Percentiles rank a stretch among this genome's conserved stretches.
Evolutionary conservation across 1,139 yeast species (phyloP).

Genomic region (Hyphopichia pseudoburtonii): DNA sequence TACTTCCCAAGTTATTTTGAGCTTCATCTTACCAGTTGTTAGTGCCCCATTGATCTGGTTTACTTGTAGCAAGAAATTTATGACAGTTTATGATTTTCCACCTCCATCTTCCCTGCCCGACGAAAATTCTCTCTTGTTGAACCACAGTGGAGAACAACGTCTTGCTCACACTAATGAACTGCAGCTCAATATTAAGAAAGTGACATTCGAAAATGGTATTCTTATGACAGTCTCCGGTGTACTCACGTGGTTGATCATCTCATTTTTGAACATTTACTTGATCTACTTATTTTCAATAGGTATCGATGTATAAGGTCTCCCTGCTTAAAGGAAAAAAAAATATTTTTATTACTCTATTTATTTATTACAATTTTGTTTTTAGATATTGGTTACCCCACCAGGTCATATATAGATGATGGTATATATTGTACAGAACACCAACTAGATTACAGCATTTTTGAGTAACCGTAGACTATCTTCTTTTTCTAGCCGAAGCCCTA

Average conservation of each 20-base stretch:
- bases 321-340: background rate
- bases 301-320: conserved; percentile 60
- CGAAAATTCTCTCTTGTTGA: conserved; percentile 19
- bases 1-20: conserved; percentile 71
- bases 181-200: conserved; percentile 12
- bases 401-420: too few relatives aligned
- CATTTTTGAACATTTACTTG: conserved; percentile 72
- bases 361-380: too few relatives aligned
- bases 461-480: conserved; percentile 11
- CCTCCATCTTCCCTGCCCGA: conserved; percentile 8
- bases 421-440: too few relatives aligned
- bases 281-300: conserved; percentile 68
- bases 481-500: conserved; percentile 28
- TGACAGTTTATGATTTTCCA: conserved; percentile 47
- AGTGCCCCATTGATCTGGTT: conserved; percentile 75
- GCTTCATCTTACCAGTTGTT: conserved; percentile 69
- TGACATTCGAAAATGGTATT: conserved; percentile 63
- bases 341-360: conserved; percentile 2
- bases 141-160: conserved; percentile 1
- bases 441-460: background rate
- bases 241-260: conserved; percentile 68
- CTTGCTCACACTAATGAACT: conserved; percentile 5
- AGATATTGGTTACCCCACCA: too few relatives aligned
- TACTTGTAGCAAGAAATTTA: conserved; percentile 58
- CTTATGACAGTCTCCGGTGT: conserved; percentile 55